These are phyloP conservation scores for Schoenoplectus tabernaemontani DNA, from an alignment of 202 grass and related monocot genomes.

Conservation along the genomic window DNA sequence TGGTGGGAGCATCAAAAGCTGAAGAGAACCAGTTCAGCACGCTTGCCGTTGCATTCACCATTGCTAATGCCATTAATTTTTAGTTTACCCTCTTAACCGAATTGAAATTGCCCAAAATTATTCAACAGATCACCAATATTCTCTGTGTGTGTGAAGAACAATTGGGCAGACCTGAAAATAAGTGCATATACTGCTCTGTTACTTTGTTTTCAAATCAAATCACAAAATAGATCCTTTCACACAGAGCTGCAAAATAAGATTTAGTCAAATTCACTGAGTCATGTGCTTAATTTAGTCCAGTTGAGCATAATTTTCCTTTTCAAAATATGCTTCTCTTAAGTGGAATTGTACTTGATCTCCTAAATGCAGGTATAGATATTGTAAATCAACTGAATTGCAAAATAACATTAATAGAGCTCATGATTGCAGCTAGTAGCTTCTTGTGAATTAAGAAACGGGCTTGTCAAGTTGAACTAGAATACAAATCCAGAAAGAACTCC, in stretches of 20 bases:
- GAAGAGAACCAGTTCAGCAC: conserved; percentile 51
- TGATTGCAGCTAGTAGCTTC: background rate
- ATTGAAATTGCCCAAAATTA: background rate
- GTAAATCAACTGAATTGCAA: background rate
- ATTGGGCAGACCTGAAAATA: background rate
- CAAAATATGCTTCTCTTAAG: background rate
- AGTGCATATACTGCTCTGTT: background rate
- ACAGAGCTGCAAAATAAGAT: background rate
- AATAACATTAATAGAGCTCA: background rate
- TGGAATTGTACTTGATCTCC: background rate
- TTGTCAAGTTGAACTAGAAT: background rate
- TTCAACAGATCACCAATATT: background rate
- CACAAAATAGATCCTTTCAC: background rate
- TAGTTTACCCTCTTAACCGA: background rate
- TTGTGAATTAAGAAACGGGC: background rate
- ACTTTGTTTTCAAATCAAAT: background rate
- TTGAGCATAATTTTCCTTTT: background rate
- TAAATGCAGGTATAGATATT: background rate
- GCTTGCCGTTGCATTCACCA: conserved; percentile 53
- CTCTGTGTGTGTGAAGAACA: background rate
- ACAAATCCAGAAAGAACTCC: conserved; percentile 1
- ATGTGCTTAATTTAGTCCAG: background rate
- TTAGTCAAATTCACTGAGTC: background rate
- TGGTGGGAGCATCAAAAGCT: conserved; percentile 62
- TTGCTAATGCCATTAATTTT: conserved; percentile 36